These are phyloP conservation scores for Canavalia ensiformis DNA, from an alignment of 306 rosid genomes.

Conservation along the genomic window DNA sequence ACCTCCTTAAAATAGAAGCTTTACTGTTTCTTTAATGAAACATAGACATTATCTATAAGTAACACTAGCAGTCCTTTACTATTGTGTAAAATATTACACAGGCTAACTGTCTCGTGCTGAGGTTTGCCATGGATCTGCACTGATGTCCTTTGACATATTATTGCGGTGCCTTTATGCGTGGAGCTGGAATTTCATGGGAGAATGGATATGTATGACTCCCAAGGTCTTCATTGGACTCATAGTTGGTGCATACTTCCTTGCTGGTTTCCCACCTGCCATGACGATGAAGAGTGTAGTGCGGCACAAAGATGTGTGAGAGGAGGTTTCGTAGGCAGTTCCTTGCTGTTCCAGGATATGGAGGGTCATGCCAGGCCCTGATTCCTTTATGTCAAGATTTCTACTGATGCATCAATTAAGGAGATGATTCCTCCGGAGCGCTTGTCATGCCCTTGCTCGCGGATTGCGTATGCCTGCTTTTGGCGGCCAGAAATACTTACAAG, in stretches of 20 bases:
- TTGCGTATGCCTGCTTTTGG: too few species aligned
- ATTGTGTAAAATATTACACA: not conserved
- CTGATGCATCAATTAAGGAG: slow-evolving; percentile 82
- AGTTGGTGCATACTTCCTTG: slow-evolving; percentile 79
- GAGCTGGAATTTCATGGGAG: slow-evolving; percentile 69
- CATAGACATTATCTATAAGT: too few species aligned
- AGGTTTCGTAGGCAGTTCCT: slow-evolving; percentile 80
- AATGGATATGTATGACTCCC: slow-evolving; percentile 75
- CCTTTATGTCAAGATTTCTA: slow-evolving; percentile 85
- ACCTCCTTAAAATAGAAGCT: not conserved
- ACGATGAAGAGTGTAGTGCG: slow-evolving; percentile 86
- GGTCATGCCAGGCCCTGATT: slow-evolving; percentile 71
- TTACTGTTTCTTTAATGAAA: not conserved
- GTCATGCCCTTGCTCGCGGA: slow-evolving; percentile 46
- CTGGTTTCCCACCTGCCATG: slow-evolving; percentile 37
- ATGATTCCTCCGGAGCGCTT: slow-evolving; percentile 68
- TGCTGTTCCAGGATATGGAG: slow-evolving; percentile 50
- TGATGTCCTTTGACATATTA: slow-evolving; percentile 75
- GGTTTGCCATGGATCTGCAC: slow-evolving; percentile 83
- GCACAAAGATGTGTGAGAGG: slow-evolving; percentile 87
- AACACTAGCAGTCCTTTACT: not conserved
- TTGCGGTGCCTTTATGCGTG: slow-evolving; percentile 78
- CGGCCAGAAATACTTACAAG: slow-evolving; percentile 70
- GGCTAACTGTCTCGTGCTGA: slow-evolving; percentile 40
- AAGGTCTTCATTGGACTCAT: slow-evolving; percentile 79